Base-by-base conservation (phyloP, 257 asterid species). In the Linaria vulgaris region DNA sequence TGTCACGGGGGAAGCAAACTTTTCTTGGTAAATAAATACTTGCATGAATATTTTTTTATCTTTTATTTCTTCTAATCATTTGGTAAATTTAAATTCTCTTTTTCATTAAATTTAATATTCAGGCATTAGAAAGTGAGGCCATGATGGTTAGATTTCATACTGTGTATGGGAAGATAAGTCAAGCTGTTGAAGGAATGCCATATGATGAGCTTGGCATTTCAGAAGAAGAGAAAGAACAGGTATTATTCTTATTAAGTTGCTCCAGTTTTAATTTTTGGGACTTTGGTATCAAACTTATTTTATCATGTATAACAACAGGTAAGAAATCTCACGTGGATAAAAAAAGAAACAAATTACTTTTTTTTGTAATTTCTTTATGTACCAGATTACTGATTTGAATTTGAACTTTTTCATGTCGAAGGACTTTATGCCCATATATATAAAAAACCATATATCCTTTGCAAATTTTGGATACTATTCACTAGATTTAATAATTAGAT, bases 1-100 rank as follows among this genome's bases (percentile, higher is more conserved):
- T 92, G 97, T 63, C 87, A 86, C 52, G 68, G 71, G 7, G 97
- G 95, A 37, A 88, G 98, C 92, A 92, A 86, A 59, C 79, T 92
- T 54, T 92, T 80, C 76, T 83, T 92, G 91, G 97, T 88, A 34
- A 34, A 34, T 34, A 7, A 34, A 34, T 34, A 1, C 34, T 30
- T 12, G 25, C 8, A 11, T n/a, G n/a, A n/a, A n/a, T n/a, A n/a
- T n/a, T 3, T 9, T 44, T 3, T 0, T 19, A 51, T 4, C 41
- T 12, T 52, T 17, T 2, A 52, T 48, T 61, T 41, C 13, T n/a
- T 3, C 2, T 41, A 9, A 9, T 41, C 47, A 11, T 41, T 41
- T 41, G 0, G 10, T 41, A 9, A 41, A n/a, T n/a, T n/a, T n/a
- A n/a, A n/a, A n/a, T n/a, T 19, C 17, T 23, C 4, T 19, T 34